Conservation (phyloP, 371 early-diverging fungal genomes). For the Mortierella sp. region DNA sequence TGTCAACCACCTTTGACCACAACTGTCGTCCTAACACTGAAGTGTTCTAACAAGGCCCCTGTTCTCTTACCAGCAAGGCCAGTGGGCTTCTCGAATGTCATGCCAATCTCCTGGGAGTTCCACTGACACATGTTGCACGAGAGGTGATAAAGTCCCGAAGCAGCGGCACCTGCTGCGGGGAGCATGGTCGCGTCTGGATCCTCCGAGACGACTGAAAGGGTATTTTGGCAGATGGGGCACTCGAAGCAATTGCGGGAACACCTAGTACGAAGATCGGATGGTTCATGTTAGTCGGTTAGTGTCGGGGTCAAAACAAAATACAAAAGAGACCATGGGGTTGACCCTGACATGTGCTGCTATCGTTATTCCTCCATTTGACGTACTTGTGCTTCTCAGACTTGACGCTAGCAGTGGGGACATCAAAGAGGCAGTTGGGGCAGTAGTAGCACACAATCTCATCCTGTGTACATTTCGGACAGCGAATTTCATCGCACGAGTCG, state of each 20-base stretch:
- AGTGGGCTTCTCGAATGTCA: constrained; percentile 93
- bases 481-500: constrained; percentile 83
- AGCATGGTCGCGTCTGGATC: constrained; percentile 54
- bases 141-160: constrained; percentile 69
- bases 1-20: too few species aligned
- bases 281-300: neutral
- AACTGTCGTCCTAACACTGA: neutral
- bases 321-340: neutral
- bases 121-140: constrained; percentile 91
- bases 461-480: constrained; percentile 85
- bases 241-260: constrained; percentile 96
- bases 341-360: neutral
- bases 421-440: constrained; percentile 96
- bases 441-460: constrained; percentile 91
- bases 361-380: neutral
- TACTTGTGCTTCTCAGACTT: constrained; percentile 92
- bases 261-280: constrained; percentile 54
- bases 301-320: neutral
- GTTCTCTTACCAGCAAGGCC: constrained; percentile 78
- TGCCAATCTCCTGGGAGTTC: constrained; percentile 89
- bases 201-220: constrained; percentile 82
- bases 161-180: constrained; percentile 18
- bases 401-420: constrained; percentile 94
- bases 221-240: constrained; percentile 91
- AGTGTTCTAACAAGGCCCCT: neutral